Percentiles rank a stretch among this genome's conserved stretches.
Evolutionary conservation across 169 alveolate genomes (phyloP).

Genomic region (Besnoitia besnoiti): DNA sequence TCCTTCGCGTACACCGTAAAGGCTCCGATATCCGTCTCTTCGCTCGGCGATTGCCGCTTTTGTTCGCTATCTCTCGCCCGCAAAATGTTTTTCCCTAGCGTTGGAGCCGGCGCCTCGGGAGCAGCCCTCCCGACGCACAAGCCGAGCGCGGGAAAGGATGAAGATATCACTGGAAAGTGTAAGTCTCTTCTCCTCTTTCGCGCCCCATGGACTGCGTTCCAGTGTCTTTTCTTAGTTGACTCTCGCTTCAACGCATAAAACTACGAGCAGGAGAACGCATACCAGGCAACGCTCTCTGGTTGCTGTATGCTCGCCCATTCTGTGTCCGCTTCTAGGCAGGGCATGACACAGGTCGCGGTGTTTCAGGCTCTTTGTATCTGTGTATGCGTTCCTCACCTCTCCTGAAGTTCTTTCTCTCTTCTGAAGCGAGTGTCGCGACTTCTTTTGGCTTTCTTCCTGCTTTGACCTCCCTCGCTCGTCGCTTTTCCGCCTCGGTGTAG

Average conservation of each 20-base stretch:
- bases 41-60: neutral
- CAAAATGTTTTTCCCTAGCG: conserved; percentile 59
- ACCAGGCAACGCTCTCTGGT: no score
- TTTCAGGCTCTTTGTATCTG: conserved; percentile 15
- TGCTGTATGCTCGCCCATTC: no score
- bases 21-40: neutral
- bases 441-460: no score
- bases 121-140: conserved; percentile 36
- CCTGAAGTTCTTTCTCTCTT: no score
- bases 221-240: neutral
- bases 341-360: no score
- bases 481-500: no score
- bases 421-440: no score
- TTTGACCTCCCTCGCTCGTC: no score
- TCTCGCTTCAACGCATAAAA: no score
- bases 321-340: no score
- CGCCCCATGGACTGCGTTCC: neutral
- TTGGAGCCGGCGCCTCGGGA: conserved; percentile 47
- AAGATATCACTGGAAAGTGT: conserved; percentile 69
- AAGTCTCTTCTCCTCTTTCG: neutral
- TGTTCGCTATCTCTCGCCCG: neutral
- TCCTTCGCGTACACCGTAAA: neutral
- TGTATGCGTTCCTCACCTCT: conserved; percentile 41
- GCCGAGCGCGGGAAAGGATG: conserved; percentile 37
- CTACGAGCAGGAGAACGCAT: no score